Evolutionary conservation across 495 filamentous ascomycete genomes (phyloP), one percentile per base, ranked within the genome.

Genomic region (Pseudoneurospora amorphoporcata): DNA sequence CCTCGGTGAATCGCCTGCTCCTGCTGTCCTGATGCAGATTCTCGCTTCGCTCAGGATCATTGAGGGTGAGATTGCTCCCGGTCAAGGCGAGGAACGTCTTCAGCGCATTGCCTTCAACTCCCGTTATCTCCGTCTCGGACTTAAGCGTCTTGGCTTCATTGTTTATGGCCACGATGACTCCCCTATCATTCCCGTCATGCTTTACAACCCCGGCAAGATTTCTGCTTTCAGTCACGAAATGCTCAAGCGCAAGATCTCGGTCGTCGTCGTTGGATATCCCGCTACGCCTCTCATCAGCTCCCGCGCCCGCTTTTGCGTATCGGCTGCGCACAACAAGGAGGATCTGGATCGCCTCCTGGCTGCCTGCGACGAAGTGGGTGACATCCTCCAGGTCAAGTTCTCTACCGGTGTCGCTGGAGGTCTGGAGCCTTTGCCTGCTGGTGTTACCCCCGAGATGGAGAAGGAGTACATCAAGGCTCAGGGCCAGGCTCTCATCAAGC

Each of bases 91-190:
- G 79, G 95, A 99, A 83, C 91, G 95, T 69, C 86, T 99, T 53
- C 94, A 98, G 82, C 92, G 95, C 73, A 90, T 99, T 75, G 95
- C 95, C 71, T 99, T 98, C 90, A 99, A 99, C 84, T 97, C 95
- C 23, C 91, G 95, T 38, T 99, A 99, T 80, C 92, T 99, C 32
- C 93, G 95, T 74, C 90, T 99, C 70, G 95, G 95, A 39, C 87
- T 99, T 81, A 99, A 98, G 85, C 92, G 95, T 76, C 91, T 99
- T 77, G 95, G 95, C 70, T 94, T 94, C 86, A 99, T 99, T 80
- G 90, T 97, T 70, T 96, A 94, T 78, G 95, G 95, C 72, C 93
- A 98, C 79, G 95, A 99, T 81, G 95, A 99, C 83, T 97, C 94
- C 17, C 95, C 95, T 71, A 98, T 99, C 81, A 93, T 99, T 74